phyloP scores from a whole-genome alignment of 345 rosid genomes.

The Theobroma cacao region DNA sequence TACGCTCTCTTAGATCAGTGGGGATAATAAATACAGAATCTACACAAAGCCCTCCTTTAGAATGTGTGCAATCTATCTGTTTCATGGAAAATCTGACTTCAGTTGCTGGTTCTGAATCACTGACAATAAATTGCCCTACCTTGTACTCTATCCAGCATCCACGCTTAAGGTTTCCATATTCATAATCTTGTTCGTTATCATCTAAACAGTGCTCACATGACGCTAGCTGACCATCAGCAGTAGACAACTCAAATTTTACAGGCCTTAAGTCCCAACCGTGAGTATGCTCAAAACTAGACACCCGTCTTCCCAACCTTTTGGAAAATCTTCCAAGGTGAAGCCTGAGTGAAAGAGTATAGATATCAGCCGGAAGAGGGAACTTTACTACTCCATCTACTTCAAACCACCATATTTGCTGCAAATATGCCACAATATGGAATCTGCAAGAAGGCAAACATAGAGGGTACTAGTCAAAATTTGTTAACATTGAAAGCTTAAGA shows the following conservation, averaged over 20 bases:
- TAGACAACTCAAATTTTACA: conserved; percentile 54
- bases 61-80: conserved; percentile 95
- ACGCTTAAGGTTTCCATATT: conserved; percentile 63
- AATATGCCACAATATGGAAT: conserved; percentile 75
- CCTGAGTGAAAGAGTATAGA: conserved; percentile 74
- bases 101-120: conserved; percentile 48
- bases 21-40: conserved; percentile 87
- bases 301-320: conserved; percentile 69
- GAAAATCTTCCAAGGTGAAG: conserved; percentile 82
- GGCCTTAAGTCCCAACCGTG: conserved; percentile 95
- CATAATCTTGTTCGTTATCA: conserved; percentile 46
- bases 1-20: conserved; percentile 53
- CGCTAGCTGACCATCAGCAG: conserved; percentile 71
- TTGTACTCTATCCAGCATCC: conserved; percentile 87
- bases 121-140: conserved; percentile 77
- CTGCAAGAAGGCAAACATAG: conserved; percentile 33
- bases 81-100: conserved; percentile 86
- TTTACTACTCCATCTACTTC: conserved; percentile 82
- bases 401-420: conserved; percentile 97
- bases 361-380: conserved; percentile 81
- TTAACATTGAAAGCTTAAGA: neutral
- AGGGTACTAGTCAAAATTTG: neutral
- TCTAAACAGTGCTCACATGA: conserved; percentile 58
- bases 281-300: conserved; percentile 61
- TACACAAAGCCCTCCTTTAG: conserved; percentile 91